Evolutionary conservation across 1,284 basidiomycete species (phyloP).

Genomic region (Trichosporon sp.): DNA sequence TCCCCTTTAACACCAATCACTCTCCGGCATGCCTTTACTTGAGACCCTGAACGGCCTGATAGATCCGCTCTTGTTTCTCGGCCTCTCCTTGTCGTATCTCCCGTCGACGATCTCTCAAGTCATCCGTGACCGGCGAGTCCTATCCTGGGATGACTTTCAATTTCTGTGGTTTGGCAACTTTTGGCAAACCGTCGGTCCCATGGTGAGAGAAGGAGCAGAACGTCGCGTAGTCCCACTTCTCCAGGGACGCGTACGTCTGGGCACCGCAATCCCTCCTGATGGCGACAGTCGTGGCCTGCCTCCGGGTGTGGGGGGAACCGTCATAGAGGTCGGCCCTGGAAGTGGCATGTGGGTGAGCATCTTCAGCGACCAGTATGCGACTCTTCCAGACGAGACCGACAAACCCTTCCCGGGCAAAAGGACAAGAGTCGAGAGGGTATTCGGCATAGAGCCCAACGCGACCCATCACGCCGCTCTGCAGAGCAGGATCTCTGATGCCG

Average conservation of each 20-base stretch:
- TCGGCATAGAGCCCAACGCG: constrained; percentile 31
- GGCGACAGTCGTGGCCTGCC: constrained; percentile 9
- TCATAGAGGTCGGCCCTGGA: constrained; percentile 33
- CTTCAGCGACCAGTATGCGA: constrained; percentile 31
- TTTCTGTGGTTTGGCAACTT: constrained; percentile 30
- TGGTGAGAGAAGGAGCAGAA: constrained; percentile 26
- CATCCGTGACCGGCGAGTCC: neutral
- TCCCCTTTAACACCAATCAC: too few species aligned
- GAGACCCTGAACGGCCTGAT: constrained; percentile 7
- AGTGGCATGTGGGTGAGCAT: constrained; percentile 33
- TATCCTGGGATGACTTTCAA: constrained; percentile 24
- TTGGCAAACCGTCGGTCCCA: constrained; percentile 25
- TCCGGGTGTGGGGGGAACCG: constrained; percentile 27
- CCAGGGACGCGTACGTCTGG: constrained; percentile 30
- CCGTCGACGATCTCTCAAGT: constrained; percentile 24
- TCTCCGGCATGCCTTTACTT: neutral
- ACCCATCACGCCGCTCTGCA: constrained; percentile 28
- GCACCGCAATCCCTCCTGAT: neutral
- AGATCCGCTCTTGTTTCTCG: constrained; percentile 27
- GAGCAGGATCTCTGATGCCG: constrained; percentile 19
- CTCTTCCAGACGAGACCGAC: neutral
- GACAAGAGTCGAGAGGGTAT: constrained; percentile 20
- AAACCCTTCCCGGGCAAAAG: neutral
- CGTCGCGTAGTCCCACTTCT: constrained; percentile 29
- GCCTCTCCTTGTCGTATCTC: constrained; percentile 22